Conservation (phyloP, 1,139 yeast genomes). For the Scheffersomyces insectosa region DNA sequence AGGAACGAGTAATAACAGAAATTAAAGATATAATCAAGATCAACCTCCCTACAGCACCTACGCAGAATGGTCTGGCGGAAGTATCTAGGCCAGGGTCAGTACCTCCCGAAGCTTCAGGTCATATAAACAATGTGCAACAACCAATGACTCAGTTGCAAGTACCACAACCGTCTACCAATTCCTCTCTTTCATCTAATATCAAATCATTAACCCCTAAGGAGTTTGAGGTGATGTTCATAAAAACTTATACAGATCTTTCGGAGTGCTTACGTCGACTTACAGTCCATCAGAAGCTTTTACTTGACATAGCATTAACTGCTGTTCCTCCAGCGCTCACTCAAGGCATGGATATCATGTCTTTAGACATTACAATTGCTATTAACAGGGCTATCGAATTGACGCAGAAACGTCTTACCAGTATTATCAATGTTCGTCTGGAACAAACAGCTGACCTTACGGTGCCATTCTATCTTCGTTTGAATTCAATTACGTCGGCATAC, state of each 20-base stretch:
- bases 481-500: constrained; percentile 67
- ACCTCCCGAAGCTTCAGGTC: constrained; percentile 19
- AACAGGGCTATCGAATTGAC: constrained; percentile 69
- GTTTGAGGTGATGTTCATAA: constrained; percentile 68
- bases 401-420: constrained; percentile 76
- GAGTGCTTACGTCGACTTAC: constrained; percentile 75
- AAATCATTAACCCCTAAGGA: constrained; percentile 70
- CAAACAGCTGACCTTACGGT: constrained; percentile 59
- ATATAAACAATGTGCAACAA: constrained; percentile 1
- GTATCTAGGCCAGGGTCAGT: constrained; percentile 31
- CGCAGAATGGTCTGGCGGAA: constrained; percentile 14
- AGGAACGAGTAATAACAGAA: constrained; percentile 66
- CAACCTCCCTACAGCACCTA: constrained; percentile 50
- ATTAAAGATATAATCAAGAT: constrained; percentile 70
- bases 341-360: constrained; percentile 51
- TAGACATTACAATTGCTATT: constrained; percentile 64
- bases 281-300: constrained; percentile 73
- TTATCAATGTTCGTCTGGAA: constrained; percentile 75
- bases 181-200: constrained; percentile 52
- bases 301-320: constrained; percentile 69
- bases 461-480: constrained; percentile 62
- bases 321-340: constrained; percentile 35
- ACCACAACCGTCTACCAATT: constrained; percentile 19
- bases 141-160: constrained; percentile 7
- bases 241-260: constrained; percentile 63